Evolutionary conservation across 192 early-diverging fungal genomes (phyloP).

Genomic region (Gamsiella multidivaricata): DNA sequence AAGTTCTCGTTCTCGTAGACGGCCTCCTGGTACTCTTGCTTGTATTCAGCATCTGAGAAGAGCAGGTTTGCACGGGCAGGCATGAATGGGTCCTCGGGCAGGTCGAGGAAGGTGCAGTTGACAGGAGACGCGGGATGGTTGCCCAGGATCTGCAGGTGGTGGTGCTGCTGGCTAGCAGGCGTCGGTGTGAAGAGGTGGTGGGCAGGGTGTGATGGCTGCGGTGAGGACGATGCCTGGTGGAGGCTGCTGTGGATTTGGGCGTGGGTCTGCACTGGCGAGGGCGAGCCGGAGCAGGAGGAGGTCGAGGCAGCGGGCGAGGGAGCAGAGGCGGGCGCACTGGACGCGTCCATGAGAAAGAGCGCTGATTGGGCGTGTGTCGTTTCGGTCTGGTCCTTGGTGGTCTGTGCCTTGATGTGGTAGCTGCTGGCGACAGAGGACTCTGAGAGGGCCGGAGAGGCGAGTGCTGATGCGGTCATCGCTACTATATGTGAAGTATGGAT

Average conservation of each 20-base stretch:
- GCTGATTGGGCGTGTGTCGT: conserved; percentile 17
- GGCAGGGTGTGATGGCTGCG: conserved; percentile 3
- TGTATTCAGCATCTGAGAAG: conserved; percentile 35
- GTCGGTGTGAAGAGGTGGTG: conserved; percentile 17
- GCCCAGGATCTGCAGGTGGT: conserved; percentile 49
- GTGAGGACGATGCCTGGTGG: no score
- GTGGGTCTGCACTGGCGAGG: conserved; percentile 11
- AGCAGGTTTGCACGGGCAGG: conserved; percentile 41
- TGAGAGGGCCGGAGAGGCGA: conserved; percentile 39
- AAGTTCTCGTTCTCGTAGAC: conserved; percentile 26
- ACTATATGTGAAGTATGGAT: background rate
- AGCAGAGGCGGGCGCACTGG: conserved; percentile 19
- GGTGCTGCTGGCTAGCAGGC: conserved; percentile 15
- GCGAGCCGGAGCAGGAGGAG: conserved; percentile 15
- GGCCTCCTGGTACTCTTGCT: conserved; percentile 40
- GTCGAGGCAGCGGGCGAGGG: conserved; percentile 37
- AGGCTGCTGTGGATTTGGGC: no score
- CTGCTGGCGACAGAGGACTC: conserved; percentile 17
- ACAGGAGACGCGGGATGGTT: conserved; percentile 47
- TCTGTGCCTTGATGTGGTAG: conserved; percentile 41
- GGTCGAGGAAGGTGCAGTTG: conserved; percentile 31
- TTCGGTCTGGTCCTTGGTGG: conserved; percentile 35
- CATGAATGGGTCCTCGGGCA: conserved; percentile 46
- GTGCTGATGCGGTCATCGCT: conserved; percentile 50
- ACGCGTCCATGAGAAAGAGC: conserved; percentile 1